Conservation (phyloP, 306 rosid species). For the cucumber (Cucumis sativus) region Cucumber_9930_V3 NC_026657.2:9273001-9273500, state of each 20-base stretch:
- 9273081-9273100: no score
- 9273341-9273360: not conserved
- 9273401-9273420: no score
- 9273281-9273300: not conserved
- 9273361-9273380: not conserved
- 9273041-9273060: no score
- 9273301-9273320: not conserved
- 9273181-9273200: not conserved
- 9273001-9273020: no score
- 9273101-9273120: no score
- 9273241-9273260: not conserved
- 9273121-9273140: no score
- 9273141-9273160: no score
- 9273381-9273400: not conserved
- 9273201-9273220: not conserved
- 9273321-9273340: not conserved
- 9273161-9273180: not conserved
- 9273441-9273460: slow-evolving; percentile 6
- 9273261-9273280: not conserved
- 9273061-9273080: no score
- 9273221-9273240: not conserved
- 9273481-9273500: slow-evolving; percentile 39
- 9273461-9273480: slow-evolving; percentile 38
- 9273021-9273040: no score
- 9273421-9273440: not conserved